Conservation (phyloP, 169 alveolate genomes). For the Cryptosporidium meleagridis region DNA sequence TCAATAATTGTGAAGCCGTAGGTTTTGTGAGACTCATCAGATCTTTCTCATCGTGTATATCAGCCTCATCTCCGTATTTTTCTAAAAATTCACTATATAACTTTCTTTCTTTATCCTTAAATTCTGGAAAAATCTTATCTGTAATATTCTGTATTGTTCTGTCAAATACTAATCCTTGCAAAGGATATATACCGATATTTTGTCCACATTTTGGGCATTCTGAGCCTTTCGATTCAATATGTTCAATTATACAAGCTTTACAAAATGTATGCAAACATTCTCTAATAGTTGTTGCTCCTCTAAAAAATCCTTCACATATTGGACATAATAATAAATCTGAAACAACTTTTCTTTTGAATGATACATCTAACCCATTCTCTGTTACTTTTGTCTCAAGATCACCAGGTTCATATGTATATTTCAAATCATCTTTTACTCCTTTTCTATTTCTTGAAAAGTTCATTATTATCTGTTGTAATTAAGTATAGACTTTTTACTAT, state of each 20-base stretch:
- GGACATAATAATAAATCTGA: slow-evolving; percentile 78
- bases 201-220: slow-evolving; percentile 80
- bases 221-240: slow-evolving; percentile 74
- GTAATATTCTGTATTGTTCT: slow-evolving; percentile 79
- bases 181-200: slow-evolving; percentile 43
- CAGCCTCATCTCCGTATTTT: slow-evolving; percentile 17
- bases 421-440: slow-evolving; percentile 5
- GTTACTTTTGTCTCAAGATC: slow-evolving; percentile 66
- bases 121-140: slow-evolving; percentile 80
- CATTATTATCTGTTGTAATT: neutral
- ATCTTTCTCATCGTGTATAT: neutral
- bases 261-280: slow-evolving; percentile 83
- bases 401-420: slow-evolving; percentile 41
- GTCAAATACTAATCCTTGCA: slow-evolving; percentile 73
- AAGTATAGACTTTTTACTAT: too few relatives aligned
- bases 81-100: slow-evolving; percentile 33
- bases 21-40: slow-evolving; percentile 16
- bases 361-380: slow-evolving; percentile 75
- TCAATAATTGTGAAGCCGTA: neutral
- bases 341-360: slow-evolving; percentile 70
- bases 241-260: slow-evolving; percentile 75
- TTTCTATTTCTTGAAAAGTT: slow-evolving; percentile 14
- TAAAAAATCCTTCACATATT: slow-evolving; percentile 79
- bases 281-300: slow-evolving; percentile 80
- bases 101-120: slow-evolving; percentile 67